Evolutionary conservation across 768 basidiomycete species (phyloP), one percentile per base, ranked within the genome.

Genomic region (Leccinum imitatum): DNA sequence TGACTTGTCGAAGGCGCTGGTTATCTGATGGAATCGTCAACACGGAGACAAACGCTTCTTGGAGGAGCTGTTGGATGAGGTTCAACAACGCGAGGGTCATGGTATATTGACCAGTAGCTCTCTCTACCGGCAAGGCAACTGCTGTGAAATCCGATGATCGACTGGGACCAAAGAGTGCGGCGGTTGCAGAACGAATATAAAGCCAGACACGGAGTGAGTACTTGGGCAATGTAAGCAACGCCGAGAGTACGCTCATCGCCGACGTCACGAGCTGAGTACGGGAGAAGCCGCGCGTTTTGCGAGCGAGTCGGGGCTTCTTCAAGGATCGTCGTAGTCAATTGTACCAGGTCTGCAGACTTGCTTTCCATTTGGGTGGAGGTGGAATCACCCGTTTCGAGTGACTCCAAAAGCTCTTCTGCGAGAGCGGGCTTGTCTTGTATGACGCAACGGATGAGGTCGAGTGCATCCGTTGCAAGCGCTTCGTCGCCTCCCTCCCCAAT

Each of bases 1-100:
- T 94, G 57, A 94, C 76, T 65, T 86, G 86, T 54, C 82, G 85
- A 35, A 89, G 79, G 33, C 83, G 84, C 6, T 82, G 72, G 52
- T 85, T 86, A 50, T 85, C 81, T 0, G 84, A 80, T 0, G 82
- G 73, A 31, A 85, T 75, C 3, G 70, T 65, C 19, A 78, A 69
- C 10, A 78, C 75, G 0, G 86, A 84, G 31, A 82, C 69, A 8
- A 86, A 84, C 0, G 90, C 89, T 68, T 94, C 90, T 51, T 82
- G 79, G 65, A 92, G 85, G 13, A 95, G 81, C 53, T 85, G 84
- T 60, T 87, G 86, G 9, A 92, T 85, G 52, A 95, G 85, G 53
- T 87, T 80, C 25, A 95, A 79, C 13, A 97, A 77, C 0, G 90
- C 84, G 19, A 92, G 78, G 1, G 93, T 95, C 82, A 90, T 90